phyloP scores from a whole-genome alignment of 1,284 basidiomycete genomes.

The Agroathelia rolfsii region DNA sequence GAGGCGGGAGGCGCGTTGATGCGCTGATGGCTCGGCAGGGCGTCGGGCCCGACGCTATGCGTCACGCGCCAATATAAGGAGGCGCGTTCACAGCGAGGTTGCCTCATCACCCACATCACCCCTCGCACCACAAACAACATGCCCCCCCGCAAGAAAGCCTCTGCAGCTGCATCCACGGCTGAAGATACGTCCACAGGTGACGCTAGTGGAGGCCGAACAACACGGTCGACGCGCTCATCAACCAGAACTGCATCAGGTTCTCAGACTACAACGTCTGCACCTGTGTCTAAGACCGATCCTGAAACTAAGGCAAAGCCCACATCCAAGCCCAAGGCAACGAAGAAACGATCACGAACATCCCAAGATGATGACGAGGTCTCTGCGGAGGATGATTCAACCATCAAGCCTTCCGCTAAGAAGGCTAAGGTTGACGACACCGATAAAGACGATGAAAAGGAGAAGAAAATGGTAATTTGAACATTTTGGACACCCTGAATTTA shows the following conservation, averaged over 20 bases:
- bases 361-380: slow-evolving; percentile 10
- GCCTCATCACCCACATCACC: too few species aligned
- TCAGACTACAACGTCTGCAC: slow-evolving; percentile 15
- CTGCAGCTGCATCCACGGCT: slow-evolving; percentile 9
- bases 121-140: too few species aligned
- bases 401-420: slow-evolving; percentile 28
- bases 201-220: slow-evolving; percentile 9
- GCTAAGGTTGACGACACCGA: slow-evolving; percentile 13
- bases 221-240: slow-evolving; percentile 11
- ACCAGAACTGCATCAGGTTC: slow-evolving; percentile 12
- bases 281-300: slow-evolving; percentile 9
- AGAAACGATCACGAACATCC: slow-evolving; percentile 11
- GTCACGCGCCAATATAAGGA: too few species aligned
- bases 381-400: slow-evolving; percentile 11
- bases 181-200: slow-evolving; percentile 3
- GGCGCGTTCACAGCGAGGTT: too few species aligned
- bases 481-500: slow-evolving; percentile 9
- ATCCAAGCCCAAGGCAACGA: slow-evolving; percentile 13
- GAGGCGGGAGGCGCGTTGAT: too few species aligned
- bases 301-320: slow-evolving; percentile 16
- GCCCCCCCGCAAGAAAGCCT: slow-evolving; percentile 24
- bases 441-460: slow-evolving; percentile 8
- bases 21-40: too few species aligned
- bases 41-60: too few species aligned
- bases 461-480: slow-evolving; percentile 23